phyloP scores from a whole-genome alignment of 441 rosid genomes.

The Euphorbia corollata region DNA sequence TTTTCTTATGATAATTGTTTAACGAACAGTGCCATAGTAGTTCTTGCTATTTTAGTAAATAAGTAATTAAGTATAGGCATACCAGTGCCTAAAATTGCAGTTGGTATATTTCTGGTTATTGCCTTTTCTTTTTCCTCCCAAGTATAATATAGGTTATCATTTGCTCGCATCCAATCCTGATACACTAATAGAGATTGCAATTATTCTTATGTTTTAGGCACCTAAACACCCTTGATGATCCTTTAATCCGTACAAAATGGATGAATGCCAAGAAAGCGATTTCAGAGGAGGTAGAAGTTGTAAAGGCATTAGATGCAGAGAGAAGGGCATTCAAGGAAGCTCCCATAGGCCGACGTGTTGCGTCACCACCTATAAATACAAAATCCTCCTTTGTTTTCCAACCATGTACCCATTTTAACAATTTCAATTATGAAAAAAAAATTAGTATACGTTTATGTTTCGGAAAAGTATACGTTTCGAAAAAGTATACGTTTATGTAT shows the following conservation, averaged over 20 bases:
- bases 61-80: background rate
- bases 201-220: slow-evolving; percentile 45
- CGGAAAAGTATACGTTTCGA: too few species aligned
- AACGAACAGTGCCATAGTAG: background rate
- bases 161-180: background rate
- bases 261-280: slow-evolving; percentile 87
- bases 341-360: slow-evolving; percentile 60
- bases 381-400: slow-evolving; percentile 89
- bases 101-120: background rate
- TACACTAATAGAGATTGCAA: slow-evolving; percentile 2
- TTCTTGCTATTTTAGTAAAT: background rate
- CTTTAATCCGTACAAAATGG: slow-evolving; percentile 80
- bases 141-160: too few species aligned
- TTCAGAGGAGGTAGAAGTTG: slow-evolving; percentile 87
- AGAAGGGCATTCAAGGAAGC: slow-evolving; percentile 84
- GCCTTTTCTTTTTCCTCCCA: too few species aligned
- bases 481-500: too few species aligned
- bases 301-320: slow-evolving; percentile 89
- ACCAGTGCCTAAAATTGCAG: background rate
- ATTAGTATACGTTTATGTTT: too few species aligned
- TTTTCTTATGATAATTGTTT: background rate
- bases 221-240: slow-evolving; percentile 73
- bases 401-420: slow-evolving; percentile 89
- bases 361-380: slow-evolving; percentile 79
- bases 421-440: too few species aligned